phyloP scores from a whole-genome alignment of 1,139 yeast species.

The Geotrichum australiense region DNA sequence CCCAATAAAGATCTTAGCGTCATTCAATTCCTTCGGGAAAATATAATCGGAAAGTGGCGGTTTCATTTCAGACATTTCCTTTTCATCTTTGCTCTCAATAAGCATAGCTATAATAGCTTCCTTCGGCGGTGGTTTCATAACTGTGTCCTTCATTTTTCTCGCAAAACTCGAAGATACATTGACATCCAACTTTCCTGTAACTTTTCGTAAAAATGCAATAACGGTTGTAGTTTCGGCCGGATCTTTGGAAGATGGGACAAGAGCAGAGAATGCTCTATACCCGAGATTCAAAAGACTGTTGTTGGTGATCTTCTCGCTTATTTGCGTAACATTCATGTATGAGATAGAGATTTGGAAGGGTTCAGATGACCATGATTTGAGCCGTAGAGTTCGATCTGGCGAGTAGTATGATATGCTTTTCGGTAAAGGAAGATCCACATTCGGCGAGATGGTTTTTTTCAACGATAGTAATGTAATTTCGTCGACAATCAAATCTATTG shows the following conservation, averaged over 20 bases:
- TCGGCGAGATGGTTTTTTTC: constrained; percentile 27
- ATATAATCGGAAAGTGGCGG: constrained; percentile 35
- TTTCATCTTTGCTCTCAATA: constrained; percentile 28
- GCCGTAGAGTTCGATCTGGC: constrained; percentile 25
- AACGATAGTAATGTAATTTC: constrained; percentile 28
- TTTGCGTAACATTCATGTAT: constrained; percentile 36
- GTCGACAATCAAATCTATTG: constrained; percentile 31
- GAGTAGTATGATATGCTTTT: constrained; percentile 25
- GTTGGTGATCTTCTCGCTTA: constrained; percentile 26
- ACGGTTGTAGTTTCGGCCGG: constrained; percentile 33
- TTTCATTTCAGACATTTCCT: constrained; percentile 29
- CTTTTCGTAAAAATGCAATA: constrained; percentile 29
- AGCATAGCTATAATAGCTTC: constrained; percentile 34
- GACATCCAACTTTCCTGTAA: constrained; percentile 32
- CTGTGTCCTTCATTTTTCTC: constrained; percentile 34
- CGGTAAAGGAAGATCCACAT: constrained; percentile 27
- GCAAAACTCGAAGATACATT: constrained; percentile 31
- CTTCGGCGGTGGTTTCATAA: constrained; percentile 39
- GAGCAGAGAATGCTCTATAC: constrained; percentile 29
- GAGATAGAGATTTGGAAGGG: constrained; percentile 31
- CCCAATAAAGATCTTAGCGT: constrained; percentile 39
- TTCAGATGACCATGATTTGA: constrained; percentile 27
- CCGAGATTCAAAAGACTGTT: constrained; percentile 31
- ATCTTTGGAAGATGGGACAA: constrained; percentile 29
- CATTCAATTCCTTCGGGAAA: constrained; percentile 33